These are phyloP conservation scores for Gracilariopsis chorda DNA, from an alignment of 23 red algal species.

Conservation along the genomic window DNA sequence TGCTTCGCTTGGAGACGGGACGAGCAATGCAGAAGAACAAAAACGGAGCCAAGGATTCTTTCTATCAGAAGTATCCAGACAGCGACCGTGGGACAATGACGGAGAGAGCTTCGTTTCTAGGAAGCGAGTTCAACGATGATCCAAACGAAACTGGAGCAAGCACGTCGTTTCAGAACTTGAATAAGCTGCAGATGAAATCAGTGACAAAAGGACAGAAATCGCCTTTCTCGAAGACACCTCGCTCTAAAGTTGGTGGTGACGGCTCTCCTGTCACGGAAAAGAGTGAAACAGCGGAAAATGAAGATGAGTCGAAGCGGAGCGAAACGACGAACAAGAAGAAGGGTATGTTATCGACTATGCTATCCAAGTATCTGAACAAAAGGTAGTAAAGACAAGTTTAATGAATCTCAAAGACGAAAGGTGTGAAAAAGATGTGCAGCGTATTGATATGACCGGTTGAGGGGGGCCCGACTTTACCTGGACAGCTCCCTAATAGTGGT, in stretches of 20 bases:
- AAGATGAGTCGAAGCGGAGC: background rate
- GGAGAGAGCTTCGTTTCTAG: slow-evolving; percentile 46
- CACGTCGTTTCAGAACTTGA: background rate
- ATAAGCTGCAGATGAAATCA: slow-evolving; percentile 12
- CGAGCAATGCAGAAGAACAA: background rate
- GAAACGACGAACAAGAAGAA: background rate
- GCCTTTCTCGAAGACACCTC: background rate
- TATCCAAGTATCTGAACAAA: slow-evolving; percentile 22
- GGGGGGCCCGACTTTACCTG: no score
- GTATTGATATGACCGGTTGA: no score
- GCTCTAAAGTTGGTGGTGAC: background rate
- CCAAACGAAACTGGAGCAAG: background rate
- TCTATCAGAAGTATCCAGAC: slow-evolving; percentile 36
- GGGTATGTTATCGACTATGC: background rate
- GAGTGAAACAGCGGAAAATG: background rate
- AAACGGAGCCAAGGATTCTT: slow-evolving; percentile 29
- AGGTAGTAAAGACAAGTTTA: background rate
- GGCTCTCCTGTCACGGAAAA: background rate
- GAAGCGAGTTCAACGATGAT: background rate
- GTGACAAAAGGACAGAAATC: background rate
- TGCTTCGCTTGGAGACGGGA: background rate
- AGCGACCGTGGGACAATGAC: slow-evolving; percentile 44
- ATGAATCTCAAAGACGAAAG: no score
- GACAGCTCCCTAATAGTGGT: no score
- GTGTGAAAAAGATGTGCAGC: no score